Conservation (phyloP, 352 stramenopile genomes). For the Globisporangium irregulare region DNA sequence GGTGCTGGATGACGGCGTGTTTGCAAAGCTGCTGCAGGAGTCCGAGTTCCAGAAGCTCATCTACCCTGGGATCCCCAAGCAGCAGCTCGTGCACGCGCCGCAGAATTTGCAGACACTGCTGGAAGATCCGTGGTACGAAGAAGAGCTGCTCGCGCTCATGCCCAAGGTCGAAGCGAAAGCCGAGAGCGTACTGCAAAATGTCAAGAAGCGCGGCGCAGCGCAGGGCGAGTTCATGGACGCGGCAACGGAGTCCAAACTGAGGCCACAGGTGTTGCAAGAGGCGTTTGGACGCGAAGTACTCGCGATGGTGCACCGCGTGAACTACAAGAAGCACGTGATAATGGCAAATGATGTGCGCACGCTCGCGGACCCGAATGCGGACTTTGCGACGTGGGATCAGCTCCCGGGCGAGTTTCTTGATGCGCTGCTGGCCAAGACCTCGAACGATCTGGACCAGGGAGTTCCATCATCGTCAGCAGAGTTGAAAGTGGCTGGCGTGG, state of each 20-base stretch:
- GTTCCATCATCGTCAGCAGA: background rate
- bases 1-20: constrained; percentile 77
- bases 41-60: constrained; percentile 74
- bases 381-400: constrained; percentile 66
- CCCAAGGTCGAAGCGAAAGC: constrained; percentile 79
- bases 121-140: constrained; percentile 77
- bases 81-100: constrained; percentile 63
- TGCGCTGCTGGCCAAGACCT: constrained; percentile 23
- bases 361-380: constrained; percentile 52
- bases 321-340: constrained; percentile 74
- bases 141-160: constrained; percentile 76
- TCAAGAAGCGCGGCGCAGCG: constrained; percentile 70
- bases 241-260: constrained; percentile 56
- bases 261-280: constrained; percentile 81
- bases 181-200: constrained; percentile 68
- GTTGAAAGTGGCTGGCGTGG: constrained; percentile 25
- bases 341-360: constrained; percentile 63
- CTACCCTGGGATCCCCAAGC: constrained; percentile 71
- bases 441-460: background rate
- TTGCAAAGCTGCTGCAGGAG: constrained; percentile 67
- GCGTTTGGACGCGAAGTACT: constrained; percentile 81
- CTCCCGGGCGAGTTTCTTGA: constrained; percentile 51
- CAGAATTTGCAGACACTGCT: constrained; percentile 72
- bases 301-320: constrained; percentile 81
- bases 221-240: constrained; percentile 80